Percentiles rank a stretch among this genome's conserved stretches.
Evolutionary conservation across 1,284 basidiomycete species (phyloP).

Genomic region (Pisolithus thermaeus): DNA sequence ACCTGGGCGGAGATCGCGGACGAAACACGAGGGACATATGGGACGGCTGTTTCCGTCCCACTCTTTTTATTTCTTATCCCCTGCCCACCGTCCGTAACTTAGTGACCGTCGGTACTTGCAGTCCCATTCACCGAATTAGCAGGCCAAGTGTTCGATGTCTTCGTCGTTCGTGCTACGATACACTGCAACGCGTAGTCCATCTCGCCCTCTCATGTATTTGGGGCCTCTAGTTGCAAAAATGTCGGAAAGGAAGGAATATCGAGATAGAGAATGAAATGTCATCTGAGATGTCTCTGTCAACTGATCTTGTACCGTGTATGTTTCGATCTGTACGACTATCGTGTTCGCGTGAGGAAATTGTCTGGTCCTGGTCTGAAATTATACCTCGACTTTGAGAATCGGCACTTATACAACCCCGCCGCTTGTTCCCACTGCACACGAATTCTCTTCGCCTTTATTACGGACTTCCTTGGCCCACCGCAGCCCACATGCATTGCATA

Average conservation of each 20-base stretch:
- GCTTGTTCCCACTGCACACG: slow-evolving; percentile 14
- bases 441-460: slow-evolving; percentile 34
- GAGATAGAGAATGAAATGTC: not conserved
- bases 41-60: not conserved
- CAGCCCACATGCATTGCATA: slow-evolving; percentile 84
- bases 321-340: not conserved
- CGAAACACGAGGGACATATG: not conserved
- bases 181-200: not conserved
- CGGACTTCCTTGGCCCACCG: slow-evolving; percentile 74
- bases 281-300: not conserved
- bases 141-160: not conserved
- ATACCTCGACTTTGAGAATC: slow-evolving; percentile 8
- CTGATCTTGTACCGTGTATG: slow-evolving; percentile 4
- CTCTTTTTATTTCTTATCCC: not conserved
- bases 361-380: slow-evolving; percentile 1
- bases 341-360: slow-evolving; percentile 6
- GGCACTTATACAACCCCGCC: slow-evolving; percentile 9
- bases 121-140: not conserved
- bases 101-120: not conserved
- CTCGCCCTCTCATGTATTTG: not conserved
- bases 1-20: no score
- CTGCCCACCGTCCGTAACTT: not conserved
- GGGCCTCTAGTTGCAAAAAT: slow-evolving; percentile 7
- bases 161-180: not conserved
- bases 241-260: slow-evolving; percentile 7